Conservation (phyloP, 2,329 filamentous ascomycete genomes). For the Alternaria conjuncta region DNA sequence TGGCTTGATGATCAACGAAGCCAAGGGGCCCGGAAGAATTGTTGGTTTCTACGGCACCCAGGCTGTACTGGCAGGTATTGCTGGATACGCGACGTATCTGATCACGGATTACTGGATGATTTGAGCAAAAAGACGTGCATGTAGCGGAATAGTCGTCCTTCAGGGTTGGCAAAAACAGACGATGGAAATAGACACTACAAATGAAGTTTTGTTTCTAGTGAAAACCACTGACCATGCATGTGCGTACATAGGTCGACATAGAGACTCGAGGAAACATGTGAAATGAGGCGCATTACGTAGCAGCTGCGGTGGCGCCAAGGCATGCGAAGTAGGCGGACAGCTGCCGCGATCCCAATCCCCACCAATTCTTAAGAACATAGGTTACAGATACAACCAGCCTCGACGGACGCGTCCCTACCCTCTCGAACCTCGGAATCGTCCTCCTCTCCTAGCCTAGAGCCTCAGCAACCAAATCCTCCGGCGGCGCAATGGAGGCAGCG, state of each 20-base stretch:
- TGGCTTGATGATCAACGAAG: constrained; percentile 41
- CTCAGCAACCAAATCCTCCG: neutral
- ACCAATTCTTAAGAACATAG: constrained; percentile 21
- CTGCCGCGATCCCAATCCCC: constrained; percentile 17
- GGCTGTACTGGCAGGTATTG: constrained; percentile 31
- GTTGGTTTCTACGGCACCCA: constrained; percentile 44
- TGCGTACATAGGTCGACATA: neutral
- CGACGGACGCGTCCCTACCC: constrained; percentile 3
- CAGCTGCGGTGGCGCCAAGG: constrained; percentile 24
- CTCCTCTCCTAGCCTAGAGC: neutral
- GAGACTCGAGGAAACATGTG: constrained; percentile 3
- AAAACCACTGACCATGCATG: neutral
- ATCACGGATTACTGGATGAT: constrained; percentile 41
- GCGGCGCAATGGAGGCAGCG: constrained; percentile 77
- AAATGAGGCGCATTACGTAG: constrained; percentile 21
- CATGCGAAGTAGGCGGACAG: constrained; percentile 4
- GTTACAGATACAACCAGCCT: constrained; percentile 11
- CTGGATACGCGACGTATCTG: constrained; percentile 41
- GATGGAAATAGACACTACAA: neutral
- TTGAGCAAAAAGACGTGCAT: neutral
- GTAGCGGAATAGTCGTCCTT: neutral
- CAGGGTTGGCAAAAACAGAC: neutral
- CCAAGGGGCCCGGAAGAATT: constrained; percentile 28
- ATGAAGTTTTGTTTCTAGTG: neutral
- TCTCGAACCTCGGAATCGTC: neutral